Evolutionary conservation across 1,139 yeast genomes (phyloP), one percentile per base, ranked within the genome.

Genomic region (Candida tetrigidarum): DNA sequence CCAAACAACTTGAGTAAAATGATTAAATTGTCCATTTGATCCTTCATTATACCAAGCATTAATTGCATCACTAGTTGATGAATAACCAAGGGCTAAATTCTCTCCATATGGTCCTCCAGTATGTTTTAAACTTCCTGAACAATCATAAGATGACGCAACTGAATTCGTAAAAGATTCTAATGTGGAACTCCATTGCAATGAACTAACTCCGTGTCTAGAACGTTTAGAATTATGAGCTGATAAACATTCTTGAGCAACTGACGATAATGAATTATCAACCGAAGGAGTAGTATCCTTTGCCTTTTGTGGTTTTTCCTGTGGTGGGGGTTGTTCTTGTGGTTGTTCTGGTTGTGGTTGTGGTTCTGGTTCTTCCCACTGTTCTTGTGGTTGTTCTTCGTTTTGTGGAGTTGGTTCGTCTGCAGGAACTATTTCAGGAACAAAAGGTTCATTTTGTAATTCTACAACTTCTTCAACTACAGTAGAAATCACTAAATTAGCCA

Each of bases 1-100:
- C 96, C 97, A 89, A 43, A 89, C 83, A 51, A 89, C 78, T 67
- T 88, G 96, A 36, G 96, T 88, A 74, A 89, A 89, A 67, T 89
- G 96, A 53, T 88, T 84, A 45, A 61, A 66, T 6, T 54, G 51
- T 16, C 57, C 53, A 19, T 69, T 65, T 5, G 60, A 34, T 53
- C 83, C 84, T 71, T 89, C 96, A 52, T 75, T 67, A 74, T 88
- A 90, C 97, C 97, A 90, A 45, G 92, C 96, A 37, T 80, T 76
- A 47, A 87, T 81, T 37, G 89, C 86, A 35, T 77, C 83, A 11
- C 76, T 67, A 16, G 65, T 71, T 28, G 74, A 64, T 35, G 74
- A 51, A 66, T 74, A 78, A 48, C 97, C 97, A 44, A 80, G 69
- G 39, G 95, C 96, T 62, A 91, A 76, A 77, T 90, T 91, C 69